Percentiles rank a stretch among this genome's conserved stretches.
Conservation (phyloP, 495 filamentous ascomycete genomes). For the Talaromyces ruber region DNA sequence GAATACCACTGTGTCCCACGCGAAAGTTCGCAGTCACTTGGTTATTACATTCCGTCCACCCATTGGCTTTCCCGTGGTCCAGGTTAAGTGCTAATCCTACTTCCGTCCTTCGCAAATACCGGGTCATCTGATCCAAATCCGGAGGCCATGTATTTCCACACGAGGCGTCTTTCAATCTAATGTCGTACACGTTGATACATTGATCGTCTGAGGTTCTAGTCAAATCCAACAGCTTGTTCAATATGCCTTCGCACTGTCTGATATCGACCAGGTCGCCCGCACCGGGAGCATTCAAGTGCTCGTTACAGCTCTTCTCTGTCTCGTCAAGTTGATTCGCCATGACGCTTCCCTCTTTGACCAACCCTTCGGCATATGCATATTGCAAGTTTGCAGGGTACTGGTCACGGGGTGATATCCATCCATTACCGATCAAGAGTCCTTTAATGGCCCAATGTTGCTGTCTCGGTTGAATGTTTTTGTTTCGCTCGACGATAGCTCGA, state of each 20-base stretch:
- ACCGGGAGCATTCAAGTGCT: constrained; percentile 42
- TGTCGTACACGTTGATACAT: constrained; percentile 93
- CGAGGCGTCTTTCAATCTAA: constrained; percentile 65
- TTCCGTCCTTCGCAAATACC: constrained; percentile 76
- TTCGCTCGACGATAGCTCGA: constrained; percentile 76
- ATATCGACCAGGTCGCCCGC: constrained; percentile 57
- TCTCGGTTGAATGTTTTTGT: constrained; percentile 34
- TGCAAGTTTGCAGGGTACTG: constrained; percentile 86
- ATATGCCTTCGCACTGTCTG: constrained; percentile 60
- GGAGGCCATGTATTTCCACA: constrained; percentile 97
- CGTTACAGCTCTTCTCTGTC: constrained; percentile 55
- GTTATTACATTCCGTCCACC: constrained; percentile 87
- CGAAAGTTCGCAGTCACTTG: constrained; percentile 63
- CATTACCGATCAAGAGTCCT: constrained; percentile 90
- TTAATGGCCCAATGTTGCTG: constrained; percentile 61
- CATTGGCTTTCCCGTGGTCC: constrained; percentile 67
- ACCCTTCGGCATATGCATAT: constrained; percentile 64
- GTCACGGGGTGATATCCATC: constrained; percentile 84
- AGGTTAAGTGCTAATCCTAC: constrained; percentile 76
- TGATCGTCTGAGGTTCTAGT: constrained; percentile 44
- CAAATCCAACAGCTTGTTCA: constrained; percentile 56
- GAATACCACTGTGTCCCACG: constrained; percentile 51
- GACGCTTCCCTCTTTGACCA: constrained; percentile 59
- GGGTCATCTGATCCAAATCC: constrained; percentile 65
- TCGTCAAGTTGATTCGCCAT: constrained; percentile 58